Base-by-base conservation (phyloP, 306 rosid species). In the Prunus mira region DNA sequence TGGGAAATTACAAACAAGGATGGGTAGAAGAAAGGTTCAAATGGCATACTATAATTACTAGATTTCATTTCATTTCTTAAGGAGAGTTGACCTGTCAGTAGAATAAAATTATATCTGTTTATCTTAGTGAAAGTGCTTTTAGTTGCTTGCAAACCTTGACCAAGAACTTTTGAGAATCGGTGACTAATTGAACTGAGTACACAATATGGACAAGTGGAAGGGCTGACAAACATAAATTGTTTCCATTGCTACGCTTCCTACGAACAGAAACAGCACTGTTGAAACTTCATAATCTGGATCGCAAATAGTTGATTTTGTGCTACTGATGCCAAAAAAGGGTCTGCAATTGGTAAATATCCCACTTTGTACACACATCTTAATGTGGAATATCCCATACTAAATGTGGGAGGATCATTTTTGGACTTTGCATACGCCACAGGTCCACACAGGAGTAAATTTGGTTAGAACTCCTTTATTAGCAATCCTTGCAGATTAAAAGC, bases 1-100 rank as follows among this genome's bases (percentile, higher is more conserved):
- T 51, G 58, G 30, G 73, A 75, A 52, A 61, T 43, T 55, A 61
- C 75, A 24, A 25, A 51, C 55, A 27, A 41, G 12, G 52, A 58
- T 50, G 54, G 43, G 56, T 58, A 30, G 65, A 52, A 13, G 69
- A 51, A 47, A 30, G 65, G 68, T 65, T 58, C 67, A 32, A 27
- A 34, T 78, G 67, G 77, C 56, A 45, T 63, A 22, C 34, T 17
- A 18, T 52, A 51, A 38, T 15, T 67, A 62, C 60, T 49, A 32
- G 72, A 62, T 52, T 10, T 6, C 25, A 2, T 38, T 28, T 24
- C 25, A 54, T 19, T 49, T 65, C 34, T n/a, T 11, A 30, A 15
- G 78, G 79, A 67, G 61, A 24, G 61, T 70, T 43, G 34, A 67
- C 28, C 1, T 30, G 47, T 14, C 2, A 19, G 25, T 34, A 11